Conservation (phyloP, 331 rosid genomes). For the Stylosanthes scabra region DNA sequence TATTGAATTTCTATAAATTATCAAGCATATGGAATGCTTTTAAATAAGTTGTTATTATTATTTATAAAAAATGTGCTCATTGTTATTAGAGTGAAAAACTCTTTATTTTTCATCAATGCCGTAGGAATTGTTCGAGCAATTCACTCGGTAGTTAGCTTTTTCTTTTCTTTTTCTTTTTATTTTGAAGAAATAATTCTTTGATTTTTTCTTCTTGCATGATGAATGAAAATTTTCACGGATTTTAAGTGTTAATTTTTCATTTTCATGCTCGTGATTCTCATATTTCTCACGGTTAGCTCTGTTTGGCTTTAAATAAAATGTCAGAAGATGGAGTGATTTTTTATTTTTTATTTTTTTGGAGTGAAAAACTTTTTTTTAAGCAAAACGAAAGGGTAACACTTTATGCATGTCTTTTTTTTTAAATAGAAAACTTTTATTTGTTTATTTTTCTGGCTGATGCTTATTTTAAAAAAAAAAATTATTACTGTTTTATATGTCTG, state of each 20-base stretch:
- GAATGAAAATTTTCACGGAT: neutral
- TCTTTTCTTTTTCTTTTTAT: neutral
- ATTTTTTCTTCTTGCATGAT: neutral
- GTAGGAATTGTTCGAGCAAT: neutral
- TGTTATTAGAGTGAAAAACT: neutral
- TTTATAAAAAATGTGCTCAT: neutral
- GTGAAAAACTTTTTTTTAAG: neutral
- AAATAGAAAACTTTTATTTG: neutral
- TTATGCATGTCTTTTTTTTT: neutral
- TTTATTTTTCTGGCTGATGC: neutral
- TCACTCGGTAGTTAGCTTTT: neutral
- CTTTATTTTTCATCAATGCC: too few species aligned
- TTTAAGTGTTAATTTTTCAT: neutral
- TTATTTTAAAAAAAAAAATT: neutral
- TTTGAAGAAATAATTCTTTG: neutral
- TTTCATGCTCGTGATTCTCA: neutral
- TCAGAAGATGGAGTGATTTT: neutral
- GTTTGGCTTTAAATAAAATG: conserved; percentile 7
- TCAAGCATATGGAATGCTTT: too few species aligned
- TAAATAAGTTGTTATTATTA: neutral
- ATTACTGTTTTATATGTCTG: neutral
- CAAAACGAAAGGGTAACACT: conserved; percentile 29
- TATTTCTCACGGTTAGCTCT: neutral
- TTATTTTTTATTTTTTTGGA: neutral
- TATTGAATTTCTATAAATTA: too few species aligned